Percentiles rank a stretch among this genome's conserved stretches.
These are phyloP conservation scores for Trypanosomatidae sp. DNA, from an alignment of 208 protist genomes.

Conservation along the genomic window DNA sequence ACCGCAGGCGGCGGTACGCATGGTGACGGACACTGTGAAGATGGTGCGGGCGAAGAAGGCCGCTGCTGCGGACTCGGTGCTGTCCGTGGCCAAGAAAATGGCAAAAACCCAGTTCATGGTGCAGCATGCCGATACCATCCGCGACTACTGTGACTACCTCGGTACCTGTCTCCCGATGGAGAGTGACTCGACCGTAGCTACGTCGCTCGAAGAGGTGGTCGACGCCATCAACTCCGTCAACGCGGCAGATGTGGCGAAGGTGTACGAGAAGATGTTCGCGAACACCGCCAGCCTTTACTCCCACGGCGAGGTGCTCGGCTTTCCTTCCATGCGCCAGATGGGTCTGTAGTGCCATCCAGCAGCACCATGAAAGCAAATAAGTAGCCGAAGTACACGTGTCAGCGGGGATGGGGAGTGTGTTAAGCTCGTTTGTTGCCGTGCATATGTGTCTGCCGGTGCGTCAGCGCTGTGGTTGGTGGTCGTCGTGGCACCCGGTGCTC, in stretches of 20 bases:
- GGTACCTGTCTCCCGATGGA: constrained; percentile 66
- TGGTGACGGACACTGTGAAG: constrained; percentile 61
- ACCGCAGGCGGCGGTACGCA: constrained; percentile 54
- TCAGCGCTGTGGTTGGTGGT: background rate
- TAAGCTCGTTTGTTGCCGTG: background rate
- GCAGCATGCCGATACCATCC: constrained; percentile 63
- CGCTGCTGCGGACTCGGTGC: constrained; percentile 27
- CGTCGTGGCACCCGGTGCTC: background rate
- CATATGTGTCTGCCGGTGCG: background rate
- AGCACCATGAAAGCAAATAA: background rate
- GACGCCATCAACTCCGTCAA: constrained; percentile 60
- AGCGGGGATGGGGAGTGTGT: background rate
- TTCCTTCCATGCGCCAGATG: constrained; percentile 82
- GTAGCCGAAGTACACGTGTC: background rate
- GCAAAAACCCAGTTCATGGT: constrained; percentile 57
- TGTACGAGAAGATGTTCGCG: constrained; percentile 68
- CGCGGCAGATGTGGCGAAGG: constrained; percentile 61
- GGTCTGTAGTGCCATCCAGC: constrained; percentile 28
- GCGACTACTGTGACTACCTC: constrained; percentile 89
- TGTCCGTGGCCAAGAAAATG: constrained; percentile 63
- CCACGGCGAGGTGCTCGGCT: constrained; percentile 79
- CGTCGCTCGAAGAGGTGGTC: constrained; percentile 54
- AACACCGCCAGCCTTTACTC: constrained; percentile 71
- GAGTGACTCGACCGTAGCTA: constrained; percentile 34
- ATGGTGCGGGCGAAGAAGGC: constrained; percentile 45